Base-by-base conservation (phyloP, 2,329 filamentous ascomycete genomes). In the Chrysosporium keratinophilum region DNA sequence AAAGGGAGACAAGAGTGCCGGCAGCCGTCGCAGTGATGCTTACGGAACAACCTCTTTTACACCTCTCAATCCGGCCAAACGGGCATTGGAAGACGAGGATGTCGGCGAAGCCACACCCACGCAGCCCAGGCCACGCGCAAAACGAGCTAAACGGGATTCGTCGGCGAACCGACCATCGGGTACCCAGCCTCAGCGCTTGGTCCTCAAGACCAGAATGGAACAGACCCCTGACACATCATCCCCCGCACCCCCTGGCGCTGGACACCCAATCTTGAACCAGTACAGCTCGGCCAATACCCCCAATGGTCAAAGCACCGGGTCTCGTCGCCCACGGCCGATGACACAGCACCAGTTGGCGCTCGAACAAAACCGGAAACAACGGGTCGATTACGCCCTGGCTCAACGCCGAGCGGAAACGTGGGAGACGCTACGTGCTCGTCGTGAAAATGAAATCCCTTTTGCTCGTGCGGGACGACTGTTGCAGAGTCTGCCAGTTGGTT, bases 301-400 rank as follows among this genome's bases (percentile, higher is more conserved):
- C 31, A 61, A 64, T 48, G 60, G 61, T 17, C 64, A 65, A 47
- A 61, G 57, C 37, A 50, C 59, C 51, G 62, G 64, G 40, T 49
- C 65, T 45, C 70, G 71, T 49, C 72, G 74, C 11, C 70, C 73
- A 12, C 69, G 74, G 15, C 74, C 74, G 9, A 65, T 76, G 40
- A 76, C 74, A 1, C 73, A 75, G 50, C 74, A 76, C 53, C 74
- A 76, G 54, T 65, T 75, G 50, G 74, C 74, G 19, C 69, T 76
- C 4, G 73, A 76, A 56, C 70, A 74, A 50, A 74, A 76, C 54
- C 68, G 73, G 33, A 71, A 71, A 51, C 70, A 74, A 56, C 71
- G 74, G 6, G 71, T 76, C 54, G 72, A 75, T 20, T 74, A 75
- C 59, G 63, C 74, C 7, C 63, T 76, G 11, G 67, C 69, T 20